A percentile compares a stretch with the other conserved stretches of the same genome.
Evolutionary conservation across 441 rosid genomes (phyloP).

Genomic region (Geranium incanum): DNA sequence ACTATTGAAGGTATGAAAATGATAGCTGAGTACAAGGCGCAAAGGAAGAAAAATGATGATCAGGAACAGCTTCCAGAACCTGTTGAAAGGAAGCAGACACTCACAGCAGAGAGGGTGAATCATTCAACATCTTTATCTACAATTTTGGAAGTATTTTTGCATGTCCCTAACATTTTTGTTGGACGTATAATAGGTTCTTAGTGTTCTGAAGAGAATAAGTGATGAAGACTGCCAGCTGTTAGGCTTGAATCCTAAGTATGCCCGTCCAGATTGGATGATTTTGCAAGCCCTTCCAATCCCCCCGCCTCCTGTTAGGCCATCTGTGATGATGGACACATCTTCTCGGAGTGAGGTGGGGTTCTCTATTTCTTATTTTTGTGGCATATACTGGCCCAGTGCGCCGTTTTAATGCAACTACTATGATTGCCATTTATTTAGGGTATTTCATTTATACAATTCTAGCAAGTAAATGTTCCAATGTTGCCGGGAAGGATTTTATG

Average conservation of each 20-base stretch:
- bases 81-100: conserved; percentile 87
- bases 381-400: not conserved
- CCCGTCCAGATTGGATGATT: conserved; percentile 99
- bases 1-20: conserved; percentile 97
- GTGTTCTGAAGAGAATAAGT: conserved; percentile 90
- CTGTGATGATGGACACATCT: conserved; percentile 99
- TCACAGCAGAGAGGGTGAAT: conserved; percentile 83
- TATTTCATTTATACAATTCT: not conserved
- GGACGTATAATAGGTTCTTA: conserved; percentile 50
- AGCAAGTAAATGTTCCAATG: not conserved
- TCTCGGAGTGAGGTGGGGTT: conserved; percentile 89
- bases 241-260: conserved; percentile 90
- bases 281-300: conserved; percentile 96
- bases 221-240: conserved; percentile 80
- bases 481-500: not conserved
- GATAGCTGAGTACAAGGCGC: conserved; percentile 79
- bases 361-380: conserved; percentile 3
- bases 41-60: conserved; percentile 80
- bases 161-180: conserved; percentile 16
- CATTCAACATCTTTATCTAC: conserved; percentile 13
- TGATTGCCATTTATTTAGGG: not conserved
- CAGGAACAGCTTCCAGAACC: conserved; percentile 96
- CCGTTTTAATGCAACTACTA: not conserved
- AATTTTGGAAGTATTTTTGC: not conserved
- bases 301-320: conserved; percentile 98